Percentiles rank a stretch among this genome's conserved stretches.
phyloP scores from a whole-genome alignment of 805 yeast species.

The Saccharomyces mikatae region DNA sequence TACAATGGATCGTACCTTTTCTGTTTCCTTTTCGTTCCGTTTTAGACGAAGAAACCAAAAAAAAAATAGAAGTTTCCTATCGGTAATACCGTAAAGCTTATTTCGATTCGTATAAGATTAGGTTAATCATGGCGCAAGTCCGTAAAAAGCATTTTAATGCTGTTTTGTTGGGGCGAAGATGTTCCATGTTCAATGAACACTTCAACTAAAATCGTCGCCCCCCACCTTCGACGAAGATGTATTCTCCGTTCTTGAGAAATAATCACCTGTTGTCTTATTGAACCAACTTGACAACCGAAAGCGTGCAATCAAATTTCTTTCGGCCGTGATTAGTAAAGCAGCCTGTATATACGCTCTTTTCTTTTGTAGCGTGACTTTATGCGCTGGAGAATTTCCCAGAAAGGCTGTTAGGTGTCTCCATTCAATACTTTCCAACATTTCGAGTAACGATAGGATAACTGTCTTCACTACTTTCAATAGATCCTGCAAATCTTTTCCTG shows the following conservation, averaged over 20 bases:
- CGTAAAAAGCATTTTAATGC: neutral
- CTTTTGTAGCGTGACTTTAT: neutral
- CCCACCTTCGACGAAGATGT: neutral
- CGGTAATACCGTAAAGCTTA: neutral
- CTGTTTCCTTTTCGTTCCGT: neutral
- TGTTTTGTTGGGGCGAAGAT: neutral
- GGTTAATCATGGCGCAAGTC: neutral
- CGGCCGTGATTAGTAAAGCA: conserved; percentile 12
- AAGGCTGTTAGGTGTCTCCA: neutral
- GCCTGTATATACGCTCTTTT: conserved; percentile 12
- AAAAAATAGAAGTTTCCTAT: neutral
- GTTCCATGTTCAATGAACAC: neutral
- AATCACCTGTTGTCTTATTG: conserved; percentile 3
- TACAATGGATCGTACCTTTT: neutral
- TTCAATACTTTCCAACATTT: neutral
- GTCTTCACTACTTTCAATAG: neutral
- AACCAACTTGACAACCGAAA: conserved; percentile 16
- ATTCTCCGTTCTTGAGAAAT: neutral
- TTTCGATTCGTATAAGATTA: neutral
- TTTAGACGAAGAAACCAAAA: neutral
- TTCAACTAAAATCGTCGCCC: neutral
- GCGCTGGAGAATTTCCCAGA: neutral
- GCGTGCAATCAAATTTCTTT: conserved; percentile 12
- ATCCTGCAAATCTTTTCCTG: neutral
- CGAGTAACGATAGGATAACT: neutral